Evolutionary conservation across 1,284 basidiomycete genomes (phyloP).

Genomic region (Ceratobasidium sp.): DNA sequence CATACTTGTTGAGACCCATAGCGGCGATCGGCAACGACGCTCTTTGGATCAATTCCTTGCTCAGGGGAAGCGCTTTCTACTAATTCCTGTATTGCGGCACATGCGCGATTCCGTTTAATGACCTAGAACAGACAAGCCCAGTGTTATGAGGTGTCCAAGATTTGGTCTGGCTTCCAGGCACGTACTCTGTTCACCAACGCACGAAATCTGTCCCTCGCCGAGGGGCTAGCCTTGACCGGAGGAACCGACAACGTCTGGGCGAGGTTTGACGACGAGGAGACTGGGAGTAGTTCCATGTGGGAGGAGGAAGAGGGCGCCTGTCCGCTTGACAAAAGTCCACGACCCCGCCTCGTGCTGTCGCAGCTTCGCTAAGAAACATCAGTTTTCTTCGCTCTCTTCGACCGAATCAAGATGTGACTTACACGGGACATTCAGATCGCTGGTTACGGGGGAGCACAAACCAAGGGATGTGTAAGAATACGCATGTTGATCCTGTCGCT

Average conservation of each 20-base stretch:
- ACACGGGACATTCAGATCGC: neutral
- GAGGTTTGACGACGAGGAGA: neutral
- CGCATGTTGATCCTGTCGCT: neutral
- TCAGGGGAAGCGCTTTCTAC: neutral
- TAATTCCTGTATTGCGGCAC: neutral
- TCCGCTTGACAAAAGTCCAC: neutral
- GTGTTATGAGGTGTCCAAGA: neutral
- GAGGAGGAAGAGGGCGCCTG: constrained; percentile 13
- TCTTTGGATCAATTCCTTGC: constrained; percentile 26
- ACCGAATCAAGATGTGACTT: constrained; percentile 3
- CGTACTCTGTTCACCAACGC: constrained; percentile 16
- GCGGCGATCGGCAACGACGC: constrained; percentile 6
- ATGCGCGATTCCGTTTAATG: constrained; percentile 8
- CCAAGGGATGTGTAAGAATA: neutral
- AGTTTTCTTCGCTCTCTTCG: neutral
- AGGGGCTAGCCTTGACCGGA: neutral
- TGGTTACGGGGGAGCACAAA: constrained; percentile 8
- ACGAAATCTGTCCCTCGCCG: constrained; percentile 20
- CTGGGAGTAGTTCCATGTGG: constrained; percentile 13
- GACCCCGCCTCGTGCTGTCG: neutral
- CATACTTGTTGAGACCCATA: constrained; percentile 19
- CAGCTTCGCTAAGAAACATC: constrained; percentile 1
- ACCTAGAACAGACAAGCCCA: constrained; percentile 3
- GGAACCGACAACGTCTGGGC: neutral
- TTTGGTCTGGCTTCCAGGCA: neutral